A percentile compares a stretch with the other conserved stretches of the same genome.
phyloP scores from a whole-genome alignment of 1,139 yeast species.

The Yamadazyma mexicana region DNA sequence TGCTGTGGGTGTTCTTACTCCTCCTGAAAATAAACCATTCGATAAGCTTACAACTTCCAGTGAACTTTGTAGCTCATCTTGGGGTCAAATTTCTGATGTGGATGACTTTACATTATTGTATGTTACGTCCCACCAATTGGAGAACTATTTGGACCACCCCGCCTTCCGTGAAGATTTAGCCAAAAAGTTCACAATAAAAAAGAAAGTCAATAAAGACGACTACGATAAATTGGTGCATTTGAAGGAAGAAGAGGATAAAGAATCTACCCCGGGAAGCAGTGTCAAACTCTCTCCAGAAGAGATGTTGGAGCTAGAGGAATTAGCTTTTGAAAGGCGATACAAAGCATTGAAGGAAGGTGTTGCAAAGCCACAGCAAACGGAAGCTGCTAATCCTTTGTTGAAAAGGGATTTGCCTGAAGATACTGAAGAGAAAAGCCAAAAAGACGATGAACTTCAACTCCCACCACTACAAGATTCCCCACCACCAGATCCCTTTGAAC shows the following conservation, averaged over 20 bases:
- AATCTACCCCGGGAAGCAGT: not conserved
- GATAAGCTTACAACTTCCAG: conserved; percentile 21
- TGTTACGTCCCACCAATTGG: conserved; percentile 37
- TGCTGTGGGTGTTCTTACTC: conserved; percentile 35
- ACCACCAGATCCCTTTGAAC: not conserved
- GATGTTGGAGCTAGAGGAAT: conserved; percentile 1
- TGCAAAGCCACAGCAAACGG: too few species aligned
- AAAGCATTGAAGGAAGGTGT: not conserved
- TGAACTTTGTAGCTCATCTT: conserved; percentile 41
- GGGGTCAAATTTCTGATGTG: conserved; percentile 34
- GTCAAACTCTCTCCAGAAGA: not conserved
- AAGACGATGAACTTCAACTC: too few species aligned
- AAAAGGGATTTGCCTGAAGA: too few species aligned
- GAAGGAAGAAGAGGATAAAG: conserved; percentile 2
- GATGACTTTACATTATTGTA: conserved; percentile 28
- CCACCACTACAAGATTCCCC: not conserved
- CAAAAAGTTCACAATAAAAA: not conserved
- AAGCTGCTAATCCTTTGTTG: too few species aligned
- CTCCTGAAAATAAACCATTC: conserved; percentile 22
- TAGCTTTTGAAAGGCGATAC: conserved; percentile 1
- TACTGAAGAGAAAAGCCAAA: too few species aligned
- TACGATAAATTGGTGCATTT: not conserved
- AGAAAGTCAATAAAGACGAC: not conserved
- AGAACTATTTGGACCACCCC: conserved; percentile 21
- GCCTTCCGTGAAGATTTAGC: conserved; percentile 12